Base-by-base conservation (phyloP, 2,329 filamentous ascomycete genomes). In the Arthrobotrys pseudoclavata region DNA sequence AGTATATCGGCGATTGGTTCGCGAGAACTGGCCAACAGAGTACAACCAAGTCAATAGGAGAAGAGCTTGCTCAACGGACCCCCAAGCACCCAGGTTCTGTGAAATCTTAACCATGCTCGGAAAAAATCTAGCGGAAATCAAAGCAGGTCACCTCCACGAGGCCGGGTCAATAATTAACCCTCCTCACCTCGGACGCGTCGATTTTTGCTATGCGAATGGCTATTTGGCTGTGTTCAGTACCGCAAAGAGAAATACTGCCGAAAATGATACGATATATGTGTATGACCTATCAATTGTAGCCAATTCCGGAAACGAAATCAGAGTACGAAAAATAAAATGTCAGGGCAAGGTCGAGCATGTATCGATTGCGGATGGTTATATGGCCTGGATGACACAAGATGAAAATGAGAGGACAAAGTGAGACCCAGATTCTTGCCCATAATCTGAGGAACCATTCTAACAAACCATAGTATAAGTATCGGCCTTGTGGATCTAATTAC, bases 221-320 rank as follows among this genome's bases (percentile, higher is more conserved):
- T 66, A 37, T 15, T 66, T 66, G 12, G 61, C 61, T 34, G 61
- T 40, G 0, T 66, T 50, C 15, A 66, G 61, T n/a, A 26, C 18
- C 1, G 42, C 7, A 6, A 40, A 18, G 45, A 26, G 34, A 0
- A 13, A 2, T 12, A 31, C 10, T 13, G 18, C 55, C 4, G 60
- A 63, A 45, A 31, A 26, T 0, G 60, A 63, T 63, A 10, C 10
- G 0, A 24, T 66, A 6, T 52, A 66, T 18, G n/a, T 66, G 3
- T 66, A 66, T 22, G 26, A 48, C n/a, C 9, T 48, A 24, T 66
- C 61, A 15, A 13, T 66, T 26, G 2, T 34, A 37, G 1, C 12
- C 15, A 26, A 20, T 12, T 10, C 22, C 18, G 26, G 45, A n/a
- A 9, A 1, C 2, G 61, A 64, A 37, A 15, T 52, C 29, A 15